These are phyloP conservation scores for Leavenworthia alabamica DNA, from an alignment of 345 rosid species.

Conservation along the genomic window DNA sequence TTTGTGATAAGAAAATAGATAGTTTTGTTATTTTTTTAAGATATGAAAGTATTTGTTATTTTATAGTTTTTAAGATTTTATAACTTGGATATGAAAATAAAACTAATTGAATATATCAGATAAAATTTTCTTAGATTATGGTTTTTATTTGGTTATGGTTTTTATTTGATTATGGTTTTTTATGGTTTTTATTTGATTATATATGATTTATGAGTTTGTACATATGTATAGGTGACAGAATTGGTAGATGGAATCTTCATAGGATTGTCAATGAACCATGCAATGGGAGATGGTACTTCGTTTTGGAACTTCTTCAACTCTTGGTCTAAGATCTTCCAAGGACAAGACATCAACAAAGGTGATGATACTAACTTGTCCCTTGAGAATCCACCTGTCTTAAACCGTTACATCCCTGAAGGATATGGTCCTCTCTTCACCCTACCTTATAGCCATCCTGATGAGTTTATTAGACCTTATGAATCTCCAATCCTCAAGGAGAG, in stretches of 20 bases:
- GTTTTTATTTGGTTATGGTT: too few species aligned
- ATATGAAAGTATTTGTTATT: too few species aligned
- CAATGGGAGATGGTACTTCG: slow-evolving; percentile 57
- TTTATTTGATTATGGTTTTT: too few species aligned
- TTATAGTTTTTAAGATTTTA: not conserved
- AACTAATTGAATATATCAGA: not conserved
- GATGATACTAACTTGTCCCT: slow-evolving; percentile 7
- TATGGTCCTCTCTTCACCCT: slow-evolving; percentile 38
- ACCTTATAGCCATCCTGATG: slow-evolving; percentile 39
- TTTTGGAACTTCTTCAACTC: slow-evolving; percentile 64
- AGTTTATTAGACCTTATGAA: slow-evolving; percentile 41
- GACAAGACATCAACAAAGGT: slow-evolving; percentile 8
- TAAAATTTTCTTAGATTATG: not conserved
- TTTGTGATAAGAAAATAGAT: too few species aligned
- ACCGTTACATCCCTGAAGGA: slow-evolving; percentile 59
- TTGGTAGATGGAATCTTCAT: slow-evolving; percentile 62
- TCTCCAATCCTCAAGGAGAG: slow-evolving; percentile 49
- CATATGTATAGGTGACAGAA: slow-evolving; percentile 51
- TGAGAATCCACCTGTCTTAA: slow-evolving; percentile 39
- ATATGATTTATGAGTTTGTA: slow-evolving; percentile 43
- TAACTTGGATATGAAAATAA: not conserved
- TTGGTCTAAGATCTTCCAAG: slow-evolving; percentile 58
- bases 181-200: too few species aligned
- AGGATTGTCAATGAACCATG: slow-evolving; percentile 59
- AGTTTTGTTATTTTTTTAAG: too few species aligned